These are phyloP conservation scores for Aspergillus hortae DNA, from an alignment of 2,329 filamentous ascomycete species.

Conservation along the genomic window DNA sequence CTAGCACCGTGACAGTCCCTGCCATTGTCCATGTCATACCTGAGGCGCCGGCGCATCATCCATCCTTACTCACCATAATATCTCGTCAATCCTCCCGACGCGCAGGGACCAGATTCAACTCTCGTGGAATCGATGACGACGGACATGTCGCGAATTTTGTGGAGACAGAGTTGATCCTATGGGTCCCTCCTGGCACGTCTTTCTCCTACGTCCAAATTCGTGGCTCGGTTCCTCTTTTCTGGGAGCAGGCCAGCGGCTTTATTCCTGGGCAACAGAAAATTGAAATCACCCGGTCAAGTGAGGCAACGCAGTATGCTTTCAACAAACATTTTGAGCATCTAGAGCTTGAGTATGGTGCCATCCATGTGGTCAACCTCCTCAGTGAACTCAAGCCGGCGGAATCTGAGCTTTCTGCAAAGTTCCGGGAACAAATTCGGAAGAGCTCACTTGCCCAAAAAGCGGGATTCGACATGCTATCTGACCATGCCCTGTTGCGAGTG, in stretches of 20 bases:
- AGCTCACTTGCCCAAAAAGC: constrained; percentile 63
- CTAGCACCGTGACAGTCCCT: constrained; percentile 79
- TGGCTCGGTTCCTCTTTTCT: constrained; percentile 92
- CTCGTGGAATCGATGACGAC: constrained; percentile 95
- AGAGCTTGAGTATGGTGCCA: constrained; percentile 79
- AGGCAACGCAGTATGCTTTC: constrained; percentile 91
- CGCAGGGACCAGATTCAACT: constrained; percentile 93
- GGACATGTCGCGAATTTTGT: constrained; percentile 98
- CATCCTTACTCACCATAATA: constrained; percentile 82
- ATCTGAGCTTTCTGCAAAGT: constrained; percentile 75
- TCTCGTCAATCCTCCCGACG: constrained; percentile 86
- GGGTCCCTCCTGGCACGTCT: constrained; percentile 69
- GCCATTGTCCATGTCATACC: constrained; percentile 69
- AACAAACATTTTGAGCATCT: constrained; percentile 92
- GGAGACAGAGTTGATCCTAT: constrained; percentile 93
- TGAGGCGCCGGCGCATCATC: constrained; percentile 63
- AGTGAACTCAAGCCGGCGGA: constrained; percentile 85
- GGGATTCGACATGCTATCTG: constrained; percentile 52
- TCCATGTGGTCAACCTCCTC: constrained; percentile 92
- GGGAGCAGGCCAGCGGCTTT: constrained; percentile 88
- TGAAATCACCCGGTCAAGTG: constrained; percentile 77
- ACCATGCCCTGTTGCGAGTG: constrained; percentile 71
- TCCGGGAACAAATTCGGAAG: constrained; percentile 70
- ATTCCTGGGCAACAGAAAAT: constrained; percentile 94
- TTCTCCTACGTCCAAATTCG: constrained; percentile 94